phyloP scores from a whole-genome alignment of 1,284 basidiomycete species.

The Malassezia nana region DNA sequence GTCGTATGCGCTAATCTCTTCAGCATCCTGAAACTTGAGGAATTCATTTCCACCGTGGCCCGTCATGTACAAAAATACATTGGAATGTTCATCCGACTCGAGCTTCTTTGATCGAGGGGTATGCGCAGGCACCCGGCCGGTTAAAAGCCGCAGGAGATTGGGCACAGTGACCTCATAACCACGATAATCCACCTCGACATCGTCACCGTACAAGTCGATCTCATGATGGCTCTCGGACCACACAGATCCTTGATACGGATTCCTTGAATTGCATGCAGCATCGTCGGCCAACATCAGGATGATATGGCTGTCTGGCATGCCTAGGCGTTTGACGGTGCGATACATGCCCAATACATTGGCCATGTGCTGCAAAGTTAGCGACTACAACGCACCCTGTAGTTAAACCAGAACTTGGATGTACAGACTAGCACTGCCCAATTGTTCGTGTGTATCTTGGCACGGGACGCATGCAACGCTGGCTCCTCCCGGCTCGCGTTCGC shows the following conservation, averaged over 20 bases:
- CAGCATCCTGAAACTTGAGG: constrained; percentile 96
- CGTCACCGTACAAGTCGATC: constrained; percentile 86
- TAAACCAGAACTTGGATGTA: constrained; percentile 93
- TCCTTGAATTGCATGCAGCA: constrained; percentile 82
- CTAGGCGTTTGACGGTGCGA: constrained; percentile 90
- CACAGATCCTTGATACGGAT: constrained; percentile 81
- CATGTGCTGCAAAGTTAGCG: constrained; percentile 63
- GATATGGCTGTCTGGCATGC: constrained; percentile 94
- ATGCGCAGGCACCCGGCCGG: constrained; percentile 55
- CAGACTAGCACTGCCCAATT: constrained; percentile 98
- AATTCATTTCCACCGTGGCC: constrained; percentile 97
- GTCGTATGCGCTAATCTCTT: constrained; percentile 91
- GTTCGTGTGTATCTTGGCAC: constrained; percentile 55
- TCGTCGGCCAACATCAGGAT: constrained; percentile 98
- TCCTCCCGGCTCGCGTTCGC: background rate
- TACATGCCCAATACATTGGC: constrained; percentile 98
- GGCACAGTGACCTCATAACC: constrained; percentile 97
- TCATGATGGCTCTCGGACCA: constrained; percentile 69
- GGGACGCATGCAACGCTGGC: background rate
- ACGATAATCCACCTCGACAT: constrained; percentile 93
- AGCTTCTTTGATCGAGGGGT: constrained; percentile 84
- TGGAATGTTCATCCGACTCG: constrained; percentile 78
- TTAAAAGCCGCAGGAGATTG: constrained; percentile 81
- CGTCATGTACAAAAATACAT: constrained; percentile 95
- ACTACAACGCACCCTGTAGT: constrained; percentile 65